These are phyloP conservation scores for Auriscalpium vulgare DNA, from an alignment of 768 basidiomycete genomes.

Conservation along the genomic window DNA sequence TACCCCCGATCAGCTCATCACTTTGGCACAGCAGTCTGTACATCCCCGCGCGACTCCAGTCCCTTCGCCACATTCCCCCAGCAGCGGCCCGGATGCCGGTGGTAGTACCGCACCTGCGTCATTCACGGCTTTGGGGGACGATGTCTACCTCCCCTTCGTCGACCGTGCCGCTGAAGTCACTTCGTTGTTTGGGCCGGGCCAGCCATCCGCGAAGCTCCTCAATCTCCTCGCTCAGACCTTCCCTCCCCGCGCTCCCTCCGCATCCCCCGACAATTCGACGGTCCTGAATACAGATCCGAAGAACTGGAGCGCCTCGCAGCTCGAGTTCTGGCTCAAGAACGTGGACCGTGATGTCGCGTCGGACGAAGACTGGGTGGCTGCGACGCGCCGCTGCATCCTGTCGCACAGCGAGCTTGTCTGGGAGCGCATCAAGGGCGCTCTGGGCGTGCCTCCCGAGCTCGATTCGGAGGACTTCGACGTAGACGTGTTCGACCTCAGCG, in stretches of 20 bases:
- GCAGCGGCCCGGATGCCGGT: slow-evolving; percentile 11
- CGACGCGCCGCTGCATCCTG: slow-evolving; percentile 68
- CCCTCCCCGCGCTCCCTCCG: slow-evolving; percentile 17
- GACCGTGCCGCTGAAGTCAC: slow-evolving; percentile 73
- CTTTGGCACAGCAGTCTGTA: slow-evolving; percentile 59
- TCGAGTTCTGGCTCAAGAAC: slow-evolving; percentile 59
- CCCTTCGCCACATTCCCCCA: slow-evolving; percentile 13
- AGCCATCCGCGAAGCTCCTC: slow-evolving; percentile 64
- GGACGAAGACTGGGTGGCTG: slow-evolving; percentile 68
- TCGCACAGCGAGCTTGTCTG: slow-evolving; percentile 79
- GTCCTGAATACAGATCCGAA: slow-evolving; percentile 43
- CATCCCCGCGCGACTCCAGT: slow-evolving; percentile 29
- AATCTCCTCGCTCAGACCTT: slow-evolving; percentile 70
- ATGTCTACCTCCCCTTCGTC: slow-evolving; percentile 80
- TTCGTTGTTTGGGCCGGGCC: slow-evolving; percentile 47
- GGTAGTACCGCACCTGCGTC: slow-evolving; percentile 37
- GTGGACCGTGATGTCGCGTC: slow-evolving; percentile 53
- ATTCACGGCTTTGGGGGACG: slow-evolving; percentile 69
- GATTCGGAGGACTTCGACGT: slow-evolving; percentile 45
- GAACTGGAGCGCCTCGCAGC: slow-evolving; percentile 65
- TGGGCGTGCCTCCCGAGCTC: slow-evolving; percentile 83
- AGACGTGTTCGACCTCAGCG: slow-evolving; percentile 6
- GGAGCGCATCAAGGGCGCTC: slow-evolving; percentile 82
- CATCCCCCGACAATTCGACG: slow-evolving; percentile 14
- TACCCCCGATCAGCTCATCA: slow-evolving; percentile 66